Base-by-base conservation (phyloP, 2,329 filamentous ascomycete genomes). In the Colletotrichum lentis region DNA sequence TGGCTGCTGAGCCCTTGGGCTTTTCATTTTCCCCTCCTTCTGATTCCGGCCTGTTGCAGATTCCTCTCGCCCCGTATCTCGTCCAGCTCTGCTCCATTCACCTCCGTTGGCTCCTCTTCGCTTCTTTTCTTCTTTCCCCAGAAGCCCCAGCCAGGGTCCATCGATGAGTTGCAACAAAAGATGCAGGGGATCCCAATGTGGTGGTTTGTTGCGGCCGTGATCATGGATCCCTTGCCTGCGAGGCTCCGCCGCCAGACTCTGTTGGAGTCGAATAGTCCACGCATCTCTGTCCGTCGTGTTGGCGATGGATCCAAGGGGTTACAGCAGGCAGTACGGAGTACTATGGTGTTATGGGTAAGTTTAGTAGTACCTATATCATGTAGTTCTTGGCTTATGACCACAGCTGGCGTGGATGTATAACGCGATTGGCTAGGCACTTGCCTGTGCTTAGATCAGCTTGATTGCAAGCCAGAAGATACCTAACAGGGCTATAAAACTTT, bases 181-280 rank as follows among this genome's bases (percentile, higher is more conserved):
- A 60, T 35, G 41, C 59, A 37, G n/a, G 53, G 39, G 46, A 27
- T 24, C 56, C 55, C 5, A 37, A 65, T 56, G 46, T 55, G 43
- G 44, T 59, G 49, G 65, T 44, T 44, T 18, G 37, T 56, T 61
- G 62, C 62, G 44, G 50, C 50, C 65, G 49, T 60, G 49, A 44
- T 22, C 62, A 61, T 65, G 55, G 62, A 61, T 65, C 62, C 65
- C 62, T 39, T 65, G 41, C 37, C 65, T 20, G 49, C 41, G 16
- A 22, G 27, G 27, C 27, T 18, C 20, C 16, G n/a, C 31, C 56
- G 24, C 31, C 43, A 56, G 35, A 49, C 62, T 37, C 35, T 31
- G 27, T 31, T 31, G 8, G 27, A 31, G 27, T 10, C 27, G 27
- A 31, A 31, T 31, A 31, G 27, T 47, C 18, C 37, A 3, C 20